phyloP scores from a whole-genome alignment of 805 yeast genomes.

The Jamesozyma rosinii region DNA sequence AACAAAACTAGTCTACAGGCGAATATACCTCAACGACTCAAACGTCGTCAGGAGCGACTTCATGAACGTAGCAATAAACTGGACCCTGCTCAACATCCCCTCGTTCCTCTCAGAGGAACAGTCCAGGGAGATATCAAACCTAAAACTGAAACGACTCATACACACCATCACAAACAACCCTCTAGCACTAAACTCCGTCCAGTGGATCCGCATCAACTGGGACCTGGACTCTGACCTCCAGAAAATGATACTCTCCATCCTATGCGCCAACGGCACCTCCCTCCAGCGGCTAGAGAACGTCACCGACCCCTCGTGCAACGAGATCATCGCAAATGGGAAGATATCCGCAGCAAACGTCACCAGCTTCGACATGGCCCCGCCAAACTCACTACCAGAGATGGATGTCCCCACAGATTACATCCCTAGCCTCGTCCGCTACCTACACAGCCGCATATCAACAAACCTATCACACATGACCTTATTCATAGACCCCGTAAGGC shows the following conservation, averaged over 20 bases:
- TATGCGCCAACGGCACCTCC: constrained; percentile 26
- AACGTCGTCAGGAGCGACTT: constrained; percentile 32
- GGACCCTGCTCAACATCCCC: constrained; percentile 31
- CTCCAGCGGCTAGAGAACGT: constrained; percentile 34
- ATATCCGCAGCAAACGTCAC: constrained; percentile 20
- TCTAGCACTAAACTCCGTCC: constrained; percentile 22
- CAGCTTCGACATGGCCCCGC: constrained; percentile 34
- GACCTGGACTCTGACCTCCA: constrained; percentile 32
- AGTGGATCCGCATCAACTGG: constrained; percentile 37
- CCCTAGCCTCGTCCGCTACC: constrained; percentile 24
- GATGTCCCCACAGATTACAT: constrained; percentile 25
- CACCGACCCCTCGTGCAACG: constrained; percentile 33
- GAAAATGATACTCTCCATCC: constrained; percentile 20
- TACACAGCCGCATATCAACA: constrained; percentile 25
- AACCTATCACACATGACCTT: constrained; percentile 28
- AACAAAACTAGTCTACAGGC: constrained; percentile 28
- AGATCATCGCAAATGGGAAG: constrained; percentile 27
- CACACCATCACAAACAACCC: constrained; percentile 20
- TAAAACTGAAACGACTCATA: constrained; percentile 22
- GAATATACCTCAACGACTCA: constrained; percentile 36
- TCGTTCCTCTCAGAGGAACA: constrained; percentile 20
- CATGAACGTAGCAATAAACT: constrained; percentile 32
- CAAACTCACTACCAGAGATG: constrained; percentile 29
- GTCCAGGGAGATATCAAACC: constrained; percentile 27
- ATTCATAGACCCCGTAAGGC: constrained; percentile 33